Percentiles rank a stretch among this genome's conserved stretches.
Evolutionary conservation across 1,284 basidiomycete species (phyloP).

Genomic region (Ustilago vetiveriae): DNA sequence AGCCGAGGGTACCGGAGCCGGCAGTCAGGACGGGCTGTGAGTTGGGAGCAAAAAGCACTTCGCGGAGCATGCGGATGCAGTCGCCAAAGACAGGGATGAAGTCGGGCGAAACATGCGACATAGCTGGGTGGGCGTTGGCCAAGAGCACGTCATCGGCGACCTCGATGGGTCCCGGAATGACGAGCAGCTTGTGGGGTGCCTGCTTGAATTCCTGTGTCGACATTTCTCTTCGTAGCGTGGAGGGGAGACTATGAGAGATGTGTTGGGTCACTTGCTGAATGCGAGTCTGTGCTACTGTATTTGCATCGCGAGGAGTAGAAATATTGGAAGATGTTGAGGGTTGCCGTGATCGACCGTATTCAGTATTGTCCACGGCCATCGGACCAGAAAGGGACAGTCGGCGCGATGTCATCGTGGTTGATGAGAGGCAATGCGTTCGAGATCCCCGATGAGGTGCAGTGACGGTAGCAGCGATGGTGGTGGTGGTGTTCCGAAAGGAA

Average conservation of each 20-base stretch:
- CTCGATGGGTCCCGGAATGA: constrained; percentile 84
- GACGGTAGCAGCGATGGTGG: too few species aligned
- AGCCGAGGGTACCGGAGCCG: constrained; percentile 93
- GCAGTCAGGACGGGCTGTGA: constrained; percentile 78
- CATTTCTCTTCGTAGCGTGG: constrained; percentile 45
- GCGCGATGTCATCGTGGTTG: constrained; percentile 10
- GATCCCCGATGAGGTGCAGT: too few species aligned
- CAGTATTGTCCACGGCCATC: constrained; percentile 20
- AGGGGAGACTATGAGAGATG: constrained; percentile 41
- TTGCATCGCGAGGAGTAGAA: constrained; percentile 7
- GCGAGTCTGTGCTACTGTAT: constrained; percentile 26
- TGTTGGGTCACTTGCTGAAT: constrained; percentile 42
- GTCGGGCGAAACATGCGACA: constrained; percentile 83
- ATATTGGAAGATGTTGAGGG: constrained; percentile 21
- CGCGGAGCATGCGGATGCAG: constrained; percentile 85
- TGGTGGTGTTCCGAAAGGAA: too few species aligned
- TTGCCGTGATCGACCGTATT: constrained; percentile 16
- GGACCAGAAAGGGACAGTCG: constrained; percentile 36
- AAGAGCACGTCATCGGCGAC: constrained; percentile 77
- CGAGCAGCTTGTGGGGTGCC: constrained; percentile 65
- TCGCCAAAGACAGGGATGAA: constrained; percentile 91
- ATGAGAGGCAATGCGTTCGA: neutral
- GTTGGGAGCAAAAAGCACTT: constrained; percentile 72
- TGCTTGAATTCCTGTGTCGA: constrained; percentile 57
- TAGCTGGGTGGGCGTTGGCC: constrained; percentile 65